Conservation (phyloP, 2,329 filamentous ascomycete genomes). For the Neofusicoccum parvum region DNA sequence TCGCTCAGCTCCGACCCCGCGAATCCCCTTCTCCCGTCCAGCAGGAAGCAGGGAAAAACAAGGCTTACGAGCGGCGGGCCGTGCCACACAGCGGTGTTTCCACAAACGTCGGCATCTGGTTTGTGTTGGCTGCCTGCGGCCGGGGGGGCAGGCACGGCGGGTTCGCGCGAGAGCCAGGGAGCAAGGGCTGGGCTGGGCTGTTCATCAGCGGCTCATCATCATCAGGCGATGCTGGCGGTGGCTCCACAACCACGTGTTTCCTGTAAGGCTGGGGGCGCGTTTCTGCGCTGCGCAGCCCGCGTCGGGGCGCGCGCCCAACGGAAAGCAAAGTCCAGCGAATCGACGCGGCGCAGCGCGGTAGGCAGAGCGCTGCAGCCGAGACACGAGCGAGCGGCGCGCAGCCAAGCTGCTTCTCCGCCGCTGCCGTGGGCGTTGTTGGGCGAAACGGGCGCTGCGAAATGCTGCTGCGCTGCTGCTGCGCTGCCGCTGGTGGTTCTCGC, state of each 20-base stretch:
- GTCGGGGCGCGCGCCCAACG: too few species aligned
- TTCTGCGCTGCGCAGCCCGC: too few species aligned
- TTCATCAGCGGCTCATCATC: conserved; percentile 13
- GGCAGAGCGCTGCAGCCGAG: too few species aligned
- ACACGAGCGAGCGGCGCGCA: too few species aligned
- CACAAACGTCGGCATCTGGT: not conserved
- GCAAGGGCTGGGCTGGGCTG: conserved; percentile 9
- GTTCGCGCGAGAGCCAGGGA: not conserved
- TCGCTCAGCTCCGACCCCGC: not conserved
- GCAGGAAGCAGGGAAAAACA: conserved; percentile 1
- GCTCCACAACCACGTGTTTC: conserved; percentile 16
- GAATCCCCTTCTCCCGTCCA: not conserved
- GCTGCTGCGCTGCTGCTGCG: too few species aligned
- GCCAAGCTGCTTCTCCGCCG: too few species aligned
- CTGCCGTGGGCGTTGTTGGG: too few species aligned
- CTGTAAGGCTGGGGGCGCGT: not conserved
- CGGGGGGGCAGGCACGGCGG: too few species aligned
- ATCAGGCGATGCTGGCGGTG: conserved; percentile 18
- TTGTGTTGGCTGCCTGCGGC: conserved; percentile 6
- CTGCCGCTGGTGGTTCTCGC: too few species aligned
- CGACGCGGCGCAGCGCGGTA: too few species aligned
- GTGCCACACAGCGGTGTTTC: conserved; percentile 1
- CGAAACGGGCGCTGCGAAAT: too few species aligned
- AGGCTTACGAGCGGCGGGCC: conserved; percentile 3
- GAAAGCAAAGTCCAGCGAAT: too few species aligned